Base-by-base conservation (phyloP, 2,329 filamentous ascomycete species). In the Ceratocystis papillata region DNA sequence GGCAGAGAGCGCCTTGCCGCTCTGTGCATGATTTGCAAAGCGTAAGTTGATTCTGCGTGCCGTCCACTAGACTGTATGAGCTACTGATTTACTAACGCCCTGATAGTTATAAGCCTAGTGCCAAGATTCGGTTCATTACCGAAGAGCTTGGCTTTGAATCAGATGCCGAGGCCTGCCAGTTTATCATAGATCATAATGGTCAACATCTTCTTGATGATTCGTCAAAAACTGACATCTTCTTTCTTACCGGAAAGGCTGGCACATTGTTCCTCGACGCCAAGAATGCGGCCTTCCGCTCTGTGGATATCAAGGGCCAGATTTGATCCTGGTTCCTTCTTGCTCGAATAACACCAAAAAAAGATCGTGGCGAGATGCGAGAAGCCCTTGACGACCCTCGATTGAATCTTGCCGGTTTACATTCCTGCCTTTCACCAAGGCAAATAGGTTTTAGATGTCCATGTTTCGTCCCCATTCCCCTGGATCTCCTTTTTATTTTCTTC, bases 221-320 rank as follows among this genome's bases (percentile, higher is more conserved):
- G 69, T 61, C 65, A 2, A 57, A 48, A 44, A 55, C 22, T 10
- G 66, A 65, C n/a, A 87, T 92, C 70, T 80, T 83, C 69, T 87
- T 96, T 73, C 75, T 89, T 71, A 87, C 87, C 57, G 85, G 83
- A 72, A 92, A 92, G 77, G 89, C 87, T 62, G 83, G 83, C 63
- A 74, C 76, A 53, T 77, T 87, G 22, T 96, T 97, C 76, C 90
- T 96, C 74, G 75, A 78, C 64, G 84, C 89, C 67, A 88, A 87
- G 74, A 76, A 80, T 48, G 80, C 82, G 69, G 93, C 93, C 62
- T 95, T 96, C 77, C 83, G 85, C 73, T 87, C 86, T 74, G 88
- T 97, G 80, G 92, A 97, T 78, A 95, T 97, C 80, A 96, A 97
- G 79, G 92, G 93, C 73, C 93, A 97, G 78, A 96, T 96, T 74